Conservation (phyloP, 371 early-diverging fungal genomes). For the Rhizomucor pusillus region DNA sequence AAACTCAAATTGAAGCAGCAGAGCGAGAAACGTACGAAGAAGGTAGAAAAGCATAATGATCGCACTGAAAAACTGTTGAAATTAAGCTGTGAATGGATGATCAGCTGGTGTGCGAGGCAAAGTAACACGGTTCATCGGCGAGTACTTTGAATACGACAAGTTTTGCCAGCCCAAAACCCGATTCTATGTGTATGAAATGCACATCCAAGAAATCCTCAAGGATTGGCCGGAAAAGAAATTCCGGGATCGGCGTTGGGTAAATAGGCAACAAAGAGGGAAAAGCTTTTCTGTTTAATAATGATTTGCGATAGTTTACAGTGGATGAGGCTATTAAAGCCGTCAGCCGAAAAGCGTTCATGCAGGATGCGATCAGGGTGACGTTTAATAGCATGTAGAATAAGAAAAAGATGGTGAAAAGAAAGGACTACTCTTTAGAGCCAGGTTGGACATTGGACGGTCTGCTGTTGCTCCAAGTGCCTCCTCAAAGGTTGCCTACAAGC, state of each 20-base stretch:
- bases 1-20: slow-evolving; percentile 57
- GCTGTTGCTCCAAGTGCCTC: slow-evolving; percentile 34
- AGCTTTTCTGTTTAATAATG: not conserved
- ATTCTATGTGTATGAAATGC: slow-evolving; percentile 57
- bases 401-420: too few species aligned
- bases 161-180: slow-evolving; percentile 46
- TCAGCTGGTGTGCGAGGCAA: slow-evolving; percentile 52
- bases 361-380: slow-evolving; percentile 30
- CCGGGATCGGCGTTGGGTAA: slow-evolving; percentile 60
- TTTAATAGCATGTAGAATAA: slow-evolving; percentile 11
- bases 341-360: slow-evolving; percentile 53
- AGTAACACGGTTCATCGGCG: slow-evolving; percentile 43
- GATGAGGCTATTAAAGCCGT: slow-evolving; percentile 51
- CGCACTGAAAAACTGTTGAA: too few species aligned
- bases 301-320: slow-evolving; percentile 44
- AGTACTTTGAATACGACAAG: slow-evolving; percentile 42
- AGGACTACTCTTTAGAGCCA: slow-evolving; percentile 26
- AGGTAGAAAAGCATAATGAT: slow-evolving; percentile 29
- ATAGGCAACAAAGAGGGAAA: not conserved
- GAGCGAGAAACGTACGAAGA: slow-evolving; percentile 65
- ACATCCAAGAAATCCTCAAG: slow-evolving; percentile 46
- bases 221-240: slow-evolving; percentile 57
- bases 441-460: slow-evolving; percentile 33
- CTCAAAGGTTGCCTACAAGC: slow-evolving; percentile 24
- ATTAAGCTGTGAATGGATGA: too few species aligned